Conservation (phyloP, 106 monocot species). For the Acorus calamus region DNA sequence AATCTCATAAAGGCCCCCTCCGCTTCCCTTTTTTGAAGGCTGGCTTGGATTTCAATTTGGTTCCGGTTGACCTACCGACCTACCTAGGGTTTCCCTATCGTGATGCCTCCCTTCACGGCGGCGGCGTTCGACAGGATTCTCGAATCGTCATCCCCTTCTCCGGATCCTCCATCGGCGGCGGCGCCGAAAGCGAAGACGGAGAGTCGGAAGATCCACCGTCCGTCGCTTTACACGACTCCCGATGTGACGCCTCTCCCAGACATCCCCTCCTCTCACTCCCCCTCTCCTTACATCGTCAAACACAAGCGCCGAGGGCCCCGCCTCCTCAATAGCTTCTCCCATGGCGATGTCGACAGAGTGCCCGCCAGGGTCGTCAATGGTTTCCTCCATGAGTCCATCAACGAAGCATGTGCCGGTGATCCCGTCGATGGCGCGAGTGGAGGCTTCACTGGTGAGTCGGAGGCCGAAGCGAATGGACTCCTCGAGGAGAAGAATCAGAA, state of each 20-base stretch:
- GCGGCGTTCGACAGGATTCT: conserved; percentile 41
- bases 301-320: conserved; percentile 22
- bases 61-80: no score
- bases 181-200: conserved; percentile 5
- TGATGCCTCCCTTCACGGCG: conserved; percentile 51
- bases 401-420: no score
- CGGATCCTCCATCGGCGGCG: conserved; percentile 9
- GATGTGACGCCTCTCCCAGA: conserved; percentile 29
- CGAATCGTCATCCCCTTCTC: conserved; percentile 27
- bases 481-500: background rate
- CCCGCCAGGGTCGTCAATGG: background rate
- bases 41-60: no score
- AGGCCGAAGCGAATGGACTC: no score
- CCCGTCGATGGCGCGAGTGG: no score
- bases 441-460: background rate
- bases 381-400: background rate
- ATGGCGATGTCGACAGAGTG: conserved; percentile 1
- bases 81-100: no score
- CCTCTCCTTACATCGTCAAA: background rate
- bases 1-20: no score
- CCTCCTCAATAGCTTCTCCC: conserved; percentile 29
- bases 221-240: conserved; percentile 56
- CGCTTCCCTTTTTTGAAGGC: no score
- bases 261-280: conserved; percentile 22
- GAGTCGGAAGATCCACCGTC: conserved; percentile 8